Percentiles rank a stretch among this genome's conserved stretches.
phyloP scores from a whole-genome alignment of 495 filamentous ascomycete species.

The Podospora bellae-mahoneyi region DNA sequence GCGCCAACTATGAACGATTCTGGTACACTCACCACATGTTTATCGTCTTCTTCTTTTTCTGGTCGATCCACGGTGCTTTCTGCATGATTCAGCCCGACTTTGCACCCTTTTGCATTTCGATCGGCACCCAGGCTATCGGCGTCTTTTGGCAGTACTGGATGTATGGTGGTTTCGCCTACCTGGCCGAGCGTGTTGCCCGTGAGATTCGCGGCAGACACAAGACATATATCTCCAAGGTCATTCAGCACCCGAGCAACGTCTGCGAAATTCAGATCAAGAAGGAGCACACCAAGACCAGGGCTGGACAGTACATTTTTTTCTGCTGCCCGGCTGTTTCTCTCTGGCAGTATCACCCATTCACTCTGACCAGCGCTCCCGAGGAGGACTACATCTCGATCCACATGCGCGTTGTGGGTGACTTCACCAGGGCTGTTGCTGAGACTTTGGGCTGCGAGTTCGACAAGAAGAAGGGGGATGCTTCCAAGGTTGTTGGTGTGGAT shows the following conservation, averaged over 20 bases:
- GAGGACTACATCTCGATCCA: constrained; percentile 82
- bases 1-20: constrained; percentile 73
- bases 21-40: constrained; percentile 80
- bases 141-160: constrained; percentile 82
- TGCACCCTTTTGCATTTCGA: constrained; percentile 61
- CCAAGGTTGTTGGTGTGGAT: constrained; percentile 64
- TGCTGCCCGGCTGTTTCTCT: constrained; percentile 77
- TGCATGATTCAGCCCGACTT: constrained; percentile 79
- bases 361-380: constrained; percentile 73
- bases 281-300: constrained; percentile 68
- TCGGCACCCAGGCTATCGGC: constrained; percentile 59
- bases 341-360: constrained; percentile 79
- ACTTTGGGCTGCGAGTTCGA: constrained; percentile 68
- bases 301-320: constrained; percentile 79
- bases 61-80: constrained; percentile 75
- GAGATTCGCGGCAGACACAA: constrained; percentile 69
- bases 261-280: constrained; percentile 86
- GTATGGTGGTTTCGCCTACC: constrained; percentile 68
- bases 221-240: constrained; percentile 77
- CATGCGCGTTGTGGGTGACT: constrained; percentile 67
- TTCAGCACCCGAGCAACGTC: constrained; percentile 79
- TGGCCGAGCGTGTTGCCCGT: constrained; percentile 64
- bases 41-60: constrained; percentile 77
- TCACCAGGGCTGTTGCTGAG: constrained; percentile 61
- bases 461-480: constrained; percentile 49